Evolutionary conservation across 495 filamentous ascomycete species (phyloP).

Genomic region (Aspergillus affinis): DNA sequence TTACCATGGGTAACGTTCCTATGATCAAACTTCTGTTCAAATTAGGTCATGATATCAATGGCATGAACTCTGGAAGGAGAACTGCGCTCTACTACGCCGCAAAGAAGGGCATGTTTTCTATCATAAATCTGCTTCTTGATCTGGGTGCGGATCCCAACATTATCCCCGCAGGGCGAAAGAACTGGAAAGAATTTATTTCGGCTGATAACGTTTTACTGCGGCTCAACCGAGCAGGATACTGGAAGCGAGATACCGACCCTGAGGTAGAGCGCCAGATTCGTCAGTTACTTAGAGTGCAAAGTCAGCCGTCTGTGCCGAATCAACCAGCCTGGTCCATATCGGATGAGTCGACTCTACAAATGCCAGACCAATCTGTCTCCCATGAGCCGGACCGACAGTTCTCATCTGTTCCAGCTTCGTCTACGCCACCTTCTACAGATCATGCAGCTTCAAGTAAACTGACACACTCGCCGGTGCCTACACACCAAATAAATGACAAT

Average conservation of each 20-base stretch:
- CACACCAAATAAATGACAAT: slow-evolving; percentile 22
- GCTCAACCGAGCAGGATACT: slow-evolving; percentile 23
- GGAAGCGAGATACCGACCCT: slow-evolving; percentile 18
- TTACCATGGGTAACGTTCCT: slow-evolving; percentile 23
- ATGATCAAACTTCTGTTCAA: slow-evolving; percentile 29
- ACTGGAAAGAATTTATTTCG: slow-evolving; percentile 24
- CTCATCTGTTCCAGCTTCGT: slow-evolving; percentile 18
- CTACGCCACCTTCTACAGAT: slow-evolving; percentile 15
- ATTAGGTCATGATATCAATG: slow-evolving; percentile 24
- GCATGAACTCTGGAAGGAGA: slow-evolving; percentile 31
- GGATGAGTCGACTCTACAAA: slow-evolving; percentile 20
- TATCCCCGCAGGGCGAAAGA: slow-evolving; percentile 22
- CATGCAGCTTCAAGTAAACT: slow-evolving; percentile 18
- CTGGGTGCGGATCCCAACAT: slow-evolving; percentile 30
- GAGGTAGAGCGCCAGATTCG: slow-evolving; percentile 20
- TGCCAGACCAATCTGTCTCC: slow-evolving; percentile 7
- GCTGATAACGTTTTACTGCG: slow-evolving; percentile 18
- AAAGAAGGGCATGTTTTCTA: slow-evolving; percentile 26
- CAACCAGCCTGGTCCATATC: slow-evolving; percentile 11
- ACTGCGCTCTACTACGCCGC: slow-evolving; percentile 34
- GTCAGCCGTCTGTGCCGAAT: slow-evolving; percentile 12
- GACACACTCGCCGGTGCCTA: slow-evolving; percentile 19
- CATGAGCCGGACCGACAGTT: slow-evolving; percentile 9
- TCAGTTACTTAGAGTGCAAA: slow-evolving; percentile 15
- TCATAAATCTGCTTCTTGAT: slow-evolving; percentile 28